Base-by-base conservation (phyloP, 2,329 filamentous ascomycete species). In the Botrytis hyacinthi region DNA sequence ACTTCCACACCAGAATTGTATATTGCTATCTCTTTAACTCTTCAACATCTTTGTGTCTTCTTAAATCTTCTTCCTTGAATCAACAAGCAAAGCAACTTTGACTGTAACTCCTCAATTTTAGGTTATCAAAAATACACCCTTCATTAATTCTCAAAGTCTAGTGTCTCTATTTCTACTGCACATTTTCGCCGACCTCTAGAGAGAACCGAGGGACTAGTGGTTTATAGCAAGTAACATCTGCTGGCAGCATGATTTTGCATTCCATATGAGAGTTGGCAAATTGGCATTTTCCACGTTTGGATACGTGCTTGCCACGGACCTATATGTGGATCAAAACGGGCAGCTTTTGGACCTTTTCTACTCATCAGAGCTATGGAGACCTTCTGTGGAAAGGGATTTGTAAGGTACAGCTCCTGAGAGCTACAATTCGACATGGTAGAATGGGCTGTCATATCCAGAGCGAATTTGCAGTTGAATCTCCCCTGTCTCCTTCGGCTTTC, bases 241-340 rank as follows among this genome's bases (percentile, higher is more conserved):
- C 44, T 20, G 20, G 7, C 8, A 22, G 8, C 20, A 46, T 46
- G 20, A 20, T 46, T 20, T 22, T 20, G 20, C 20, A 46, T 46
- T 20, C 8, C 48, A n/a, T 51, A n/a, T 4, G 12, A 51, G 10
- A 26, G 0, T 51, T n/a, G 5, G 10, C 26, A 51, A 1, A 14
- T 51, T n/a, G 1, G 0, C 12, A n/a, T 14, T 4, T 14, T n/a
- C 5, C 26, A n/a, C 48, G 6, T n/a, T 3, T 2, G 5, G 48
- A 51, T 14, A 12, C 48, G 26, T n/a, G 3, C 1, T 12, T n/a
- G 26, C 12, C 26, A 51, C 4, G 1, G 4, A 14, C 2, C 48
- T n/a, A 51, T 20, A 0, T 0, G 4, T 4, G 12, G 4, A 51
- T 14, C 12, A 14, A 5, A n/a, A 3, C 4, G 12, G 0, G 6